Percentiles rank a stretch among this genome's conserved stretches.
Evolutionary conservation across 83 land plant species (phyloP).

Genomic region (Picea abies): DNA sequence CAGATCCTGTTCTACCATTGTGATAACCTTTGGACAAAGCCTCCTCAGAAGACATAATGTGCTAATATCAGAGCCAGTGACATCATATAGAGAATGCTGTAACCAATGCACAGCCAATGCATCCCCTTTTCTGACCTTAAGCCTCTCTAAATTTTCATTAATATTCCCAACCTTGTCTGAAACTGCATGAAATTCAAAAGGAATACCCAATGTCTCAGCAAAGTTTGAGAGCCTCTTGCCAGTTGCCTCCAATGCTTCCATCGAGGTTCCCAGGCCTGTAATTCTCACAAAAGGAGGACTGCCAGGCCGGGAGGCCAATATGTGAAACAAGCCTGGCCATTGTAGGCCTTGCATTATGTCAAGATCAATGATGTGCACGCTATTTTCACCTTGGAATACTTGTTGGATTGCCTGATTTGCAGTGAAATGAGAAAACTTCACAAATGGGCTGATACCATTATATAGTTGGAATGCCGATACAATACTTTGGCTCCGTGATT

Average conservation of each 20-base stretch:
- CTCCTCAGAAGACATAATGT: conserved; percentile 43
- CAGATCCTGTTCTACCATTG: conserved; percentile 91
- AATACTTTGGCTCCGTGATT: conserved; percentile 23
- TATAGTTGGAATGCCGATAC: conserved; percentile 50
- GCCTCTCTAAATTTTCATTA: conserved; percentile 16
- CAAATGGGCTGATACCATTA: conserved; percentile 36
- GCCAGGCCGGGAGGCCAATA: conserved; percentile 51
- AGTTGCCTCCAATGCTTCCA: conserved; percentile 62
- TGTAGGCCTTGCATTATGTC: conserved; percentile 95
- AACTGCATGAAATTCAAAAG: conserved; percentile 69
- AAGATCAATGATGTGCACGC: conserved; percentile 82
- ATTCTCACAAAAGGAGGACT: conserved; percentile 46
- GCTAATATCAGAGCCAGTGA: conserved; percentile 70
- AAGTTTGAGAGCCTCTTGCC: conserved; percentile 74
- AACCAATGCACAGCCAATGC: conserved; percentile 85
- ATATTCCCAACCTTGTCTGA: conserved; percentile 57
- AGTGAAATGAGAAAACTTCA: conserved; percentile 72
- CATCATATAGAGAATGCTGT: conserved; percentile 90
- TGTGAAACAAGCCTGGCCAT: conserved; percentile 96
- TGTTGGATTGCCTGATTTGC: conserved; percentile 65
- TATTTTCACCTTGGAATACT: conserved; percentile 34
- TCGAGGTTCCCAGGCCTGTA: conserved; percentile 72
- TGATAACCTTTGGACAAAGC: conserved; percentile 68
- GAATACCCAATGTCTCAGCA: conserved; percentile 62
- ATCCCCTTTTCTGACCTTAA: conserved; percentile 45